phyloP scores from a whole-genome alignment of 345 rosid species.

The Salix koriyanagi region DNA sequence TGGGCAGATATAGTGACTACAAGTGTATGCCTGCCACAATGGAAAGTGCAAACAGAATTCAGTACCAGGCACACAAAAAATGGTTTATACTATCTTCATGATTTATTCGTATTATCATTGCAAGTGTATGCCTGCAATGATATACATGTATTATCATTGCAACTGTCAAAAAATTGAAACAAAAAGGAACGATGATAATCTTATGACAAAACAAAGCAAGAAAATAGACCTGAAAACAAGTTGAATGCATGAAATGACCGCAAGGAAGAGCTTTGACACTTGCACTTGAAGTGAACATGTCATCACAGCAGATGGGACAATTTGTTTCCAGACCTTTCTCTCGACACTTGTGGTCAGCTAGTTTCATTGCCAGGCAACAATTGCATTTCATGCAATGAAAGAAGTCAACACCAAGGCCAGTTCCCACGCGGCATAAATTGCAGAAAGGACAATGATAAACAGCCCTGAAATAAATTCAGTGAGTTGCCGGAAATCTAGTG shows the following conservation, averaged over 20 bases:
- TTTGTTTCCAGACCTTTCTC: conserved; percentile 61
- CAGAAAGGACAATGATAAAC: conserved; percentile 65
- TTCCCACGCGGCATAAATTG: conserved; percentile 59
- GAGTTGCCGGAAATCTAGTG: not conserved
- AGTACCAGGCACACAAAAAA: conserved; percentile 6
- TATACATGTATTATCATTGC: not conserved
- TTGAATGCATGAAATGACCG: conserved; percentile 65
- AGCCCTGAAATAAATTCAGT: conserved; percentile 33
- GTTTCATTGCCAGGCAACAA: conserved; percentile 53
- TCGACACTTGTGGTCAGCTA: conserved; percentile 55
- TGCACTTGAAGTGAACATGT: conserved; percentile 52
- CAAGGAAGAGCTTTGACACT: conserved; percentile 59
- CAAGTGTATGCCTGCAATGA: not conserved
- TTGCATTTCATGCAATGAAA: conserved; percentile 65
- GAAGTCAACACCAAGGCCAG: conserved; percentile 59
- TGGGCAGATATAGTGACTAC: conserved; percentile 61
- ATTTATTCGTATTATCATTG: not conserved
- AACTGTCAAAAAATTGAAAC: not conserved
- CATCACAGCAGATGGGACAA: conserved; percentile 59
- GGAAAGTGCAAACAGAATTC: conserved; percentile 5
- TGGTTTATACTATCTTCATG: not conserved
- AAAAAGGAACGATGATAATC: not conserved
- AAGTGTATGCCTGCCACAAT: conserved; percentile 49
- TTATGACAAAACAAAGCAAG: not conserved
- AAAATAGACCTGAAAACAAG: conserved; percentile 51